Evolutionary conservation across 495 filamentous ascomycete genomes (phyloP).

Genomic region (Podospora sp.): DNA sequence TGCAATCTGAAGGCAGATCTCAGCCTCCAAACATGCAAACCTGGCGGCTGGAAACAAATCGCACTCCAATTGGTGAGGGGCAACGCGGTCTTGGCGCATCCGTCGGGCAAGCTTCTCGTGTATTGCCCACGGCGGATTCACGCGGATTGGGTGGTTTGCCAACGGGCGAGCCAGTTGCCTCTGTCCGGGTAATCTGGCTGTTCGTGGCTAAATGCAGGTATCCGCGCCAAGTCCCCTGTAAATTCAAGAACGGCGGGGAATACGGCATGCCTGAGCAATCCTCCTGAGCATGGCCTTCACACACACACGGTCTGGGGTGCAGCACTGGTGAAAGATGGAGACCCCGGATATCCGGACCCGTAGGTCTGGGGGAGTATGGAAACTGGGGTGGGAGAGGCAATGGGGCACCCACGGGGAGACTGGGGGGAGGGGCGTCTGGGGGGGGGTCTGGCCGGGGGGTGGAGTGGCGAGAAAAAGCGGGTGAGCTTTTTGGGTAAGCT

Average conservation of each 20-base stretch:
- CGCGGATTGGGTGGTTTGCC: background rate
- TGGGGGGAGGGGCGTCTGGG: background rate
- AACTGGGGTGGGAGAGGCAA: background rate
- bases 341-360: background rate
- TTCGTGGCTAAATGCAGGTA: background rate
- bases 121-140: background rate
- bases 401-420: background rate
- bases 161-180: background rate
- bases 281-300: too few relatives aligned
- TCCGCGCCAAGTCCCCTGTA: background rate
- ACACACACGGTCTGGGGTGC: background rate
- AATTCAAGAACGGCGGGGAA: background rate
- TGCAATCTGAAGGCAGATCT: background rate
- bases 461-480: background rate
- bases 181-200: background rate
- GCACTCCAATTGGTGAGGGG: background rate
- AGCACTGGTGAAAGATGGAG: background rate
- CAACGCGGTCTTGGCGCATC: background rate
- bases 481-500: background rate
- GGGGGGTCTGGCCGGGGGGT: background rate
- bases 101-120: background rate
- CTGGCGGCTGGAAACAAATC: background rate
- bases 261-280: background rate
- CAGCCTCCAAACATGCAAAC: conserved; percentile 1
- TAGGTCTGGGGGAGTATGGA: background rate